phyloP scores from a whole-genome alignment of 306 rosid genomes.

The Amphicarpaea edgeworthii region DNA sequence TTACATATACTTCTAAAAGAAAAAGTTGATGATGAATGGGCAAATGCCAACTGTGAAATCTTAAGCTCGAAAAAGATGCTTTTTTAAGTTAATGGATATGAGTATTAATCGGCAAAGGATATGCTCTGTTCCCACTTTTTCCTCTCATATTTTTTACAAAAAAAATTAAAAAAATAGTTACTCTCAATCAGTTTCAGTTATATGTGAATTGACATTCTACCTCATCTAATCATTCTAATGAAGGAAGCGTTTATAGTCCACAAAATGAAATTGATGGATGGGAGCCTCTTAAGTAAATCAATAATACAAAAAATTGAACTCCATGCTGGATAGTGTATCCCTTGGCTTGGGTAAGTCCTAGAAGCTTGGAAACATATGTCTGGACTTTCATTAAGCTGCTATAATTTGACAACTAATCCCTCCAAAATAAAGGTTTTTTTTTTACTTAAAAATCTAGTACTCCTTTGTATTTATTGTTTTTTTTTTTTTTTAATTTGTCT shows the following conservation, averaged over 20 bases:
- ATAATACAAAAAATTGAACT: neutral
- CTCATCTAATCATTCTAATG: slow-evolving; percentile 28
- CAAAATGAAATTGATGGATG: slow-evolving; percentile 27
- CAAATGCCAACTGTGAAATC: slow-evolving; percentile 31
- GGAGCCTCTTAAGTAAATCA: neutral
- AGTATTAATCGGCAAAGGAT: slow-evolving; percentile 20
- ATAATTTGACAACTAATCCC: slow-evolving; percentile 22
- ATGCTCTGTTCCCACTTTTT: slow-evolving; percentile 30
- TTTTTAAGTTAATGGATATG: slow-evolving; percentile 10
- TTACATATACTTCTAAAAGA: neutral
- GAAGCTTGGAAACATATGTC: slow-evolving; percentile 17
- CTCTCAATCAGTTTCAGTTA: slow-evolving; percentile 23
- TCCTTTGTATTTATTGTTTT: too few relatives aligned
- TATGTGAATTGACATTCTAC: slow-evolving; percentile 42
- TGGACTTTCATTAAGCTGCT: slow-evolving; percentile 16
- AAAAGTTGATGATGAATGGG: slow-evolving; percentile 25
- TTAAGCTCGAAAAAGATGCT: slow-evolving; percentile 2
- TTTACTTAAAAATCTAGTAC: too few relatives aligned
- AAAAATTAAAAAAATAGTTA: neutral
- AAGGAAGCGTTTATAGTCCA: slow-evolving; percentile 23
- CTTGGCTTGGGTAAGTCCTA: slow-evolving; percentile 12
- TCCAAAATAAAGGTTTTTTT: neutral
- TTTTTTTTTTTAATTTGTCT: too few relatives aligned
- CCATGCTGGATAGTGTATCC: slow-evolving; percentile 12
- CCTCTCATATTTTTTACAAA: neutral